Conservation (phyloP, 257 asterid genomes). For the Gentiana macrophylla region DNA sequence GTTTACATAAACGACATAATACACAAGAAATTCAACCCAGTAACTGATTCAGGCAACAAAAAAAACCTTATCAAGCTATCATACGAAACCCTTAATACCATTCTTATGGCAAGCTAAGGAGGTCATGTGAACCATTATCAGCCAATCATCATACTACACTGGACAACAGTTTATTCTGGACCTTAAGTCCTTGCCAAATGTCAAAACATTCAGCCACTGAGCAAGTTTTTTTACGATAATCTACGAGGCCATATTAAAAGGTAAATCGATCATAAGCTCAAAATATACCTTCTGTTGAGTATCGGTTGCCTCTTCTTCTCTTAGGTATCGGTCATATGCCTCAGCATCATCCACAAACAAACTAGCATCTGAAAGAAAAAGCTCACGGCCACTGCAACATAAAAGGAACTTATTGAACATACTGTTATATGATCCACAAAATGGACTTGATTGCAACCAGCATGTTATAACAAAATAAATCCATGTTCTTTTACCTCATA, state of each 20-base stretch:
- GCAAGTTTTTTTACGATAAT: no score
- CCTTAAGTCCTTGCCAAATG: not conserved
- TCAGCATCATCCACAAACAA: slow-evolving; percentile 77
- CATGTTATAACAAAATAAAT: not conserved
- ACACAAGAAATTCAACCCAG: no score
- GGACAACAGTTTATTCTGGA: slow-evolving; percentile 1
- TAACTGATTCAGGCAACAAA: no score
- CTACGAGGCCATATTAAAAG: no score
- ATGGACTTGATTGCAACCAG: no score
- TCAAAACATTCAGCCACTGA: not conserved
- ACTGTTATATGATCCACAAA: not conserved
- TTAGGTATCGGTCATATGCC: slow-evolving; percentile 62
- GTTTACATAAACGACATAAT: no score
- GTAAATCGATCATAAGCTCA: not conserved
- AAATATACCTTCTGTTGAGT: slow-evolving; percentile 34
- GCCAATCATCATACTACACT: not conserved
- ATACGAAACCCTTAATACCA: no score
- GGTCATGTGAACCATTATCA: no score
- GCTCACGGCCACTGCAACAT: slow-evolving; percentile 77
- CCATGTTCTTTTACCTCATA: slow-evolving; percentile 48
- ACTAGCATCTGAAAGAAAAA: slow-evolving; percentile 69
- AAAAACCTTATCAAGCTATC: no score
- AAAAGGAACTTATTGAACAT: slow-evolving; percentile 8
- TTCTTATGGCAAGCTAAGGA: no score
- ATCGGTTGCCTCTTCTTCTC: slow-evolving; percentile 39